phyloP scores from a whole-genome alignment of 306 rosid genomes.

The Cajanus cajan region DNA sequence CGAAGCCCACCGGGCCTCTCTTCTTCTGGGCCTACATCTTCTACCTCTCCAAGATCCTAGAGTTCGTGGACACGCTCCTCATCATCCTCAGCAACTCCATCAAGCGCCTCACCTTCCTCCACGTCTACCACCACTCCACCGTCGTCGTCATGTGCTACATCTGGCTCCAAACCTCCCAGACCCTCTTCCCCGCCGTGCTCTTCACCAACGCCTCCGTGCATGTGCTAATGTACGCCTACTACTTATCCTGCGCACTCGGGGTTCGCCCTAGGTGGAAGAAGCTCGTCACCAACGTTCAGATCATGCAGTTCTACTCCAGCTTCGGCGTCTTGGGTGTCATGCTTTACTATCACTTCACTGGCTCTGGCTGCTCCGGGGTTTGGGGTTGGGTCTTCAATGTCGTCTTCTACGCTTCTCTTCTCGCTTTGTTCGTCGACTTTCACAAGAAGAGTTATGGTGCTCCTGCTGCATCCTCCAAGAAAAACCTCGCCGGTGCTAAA shows the following conservation, averaged over 20 bases:
- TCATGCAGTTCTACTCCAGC: slow-evolving; percentile 65
- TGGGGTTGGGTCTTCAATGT: slow-evolving; percentile 78
- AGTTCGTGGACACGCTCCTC: slow-evolving; percentile 69
- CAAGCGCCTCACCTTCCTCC: slow-evolving; percentile 76
- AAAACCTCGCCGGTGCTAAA: not conserved
- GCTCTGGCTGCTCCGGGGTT: slow-evolving; percentile 67
- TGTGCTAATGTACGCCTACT: slow-evolving; percentile 80
- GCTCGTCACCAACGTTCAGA: slow-evolving; percentile 60
- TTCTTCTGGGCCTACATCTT: slow-evolving; percentile 94
- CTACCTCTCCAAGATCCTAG: slow-evolving; percentile 84
- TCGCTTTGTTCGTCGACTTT: slow-evolving; percentile 60
- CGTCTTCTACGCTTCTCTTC: slow-evolving; percentile 61
- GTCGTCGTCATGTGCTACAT: slow-evolving; percentile 71
- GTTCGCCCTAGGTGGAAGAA: slow-evolving; percentile 73
- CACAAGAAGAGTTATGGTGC: slow-evolving; percentile 53
- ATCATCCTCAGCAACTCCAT: slow-evolving; percentile 60
- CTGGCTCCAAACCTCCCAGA: slow-evolving; percentile 62
- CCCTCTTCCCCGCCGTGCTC: slow-evolving; percentile 66
- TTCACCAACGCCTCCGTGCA: slow-evolving; percentile 65
- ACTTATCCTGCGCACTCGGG: slow-evolving; percentile 62
- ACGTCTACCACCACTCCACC: slow-evolving; percentile 81
- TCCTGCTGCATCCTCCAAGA: slow-evolving; percentile 17
- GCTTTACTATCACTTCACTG: slow-evolving; percentile 53
- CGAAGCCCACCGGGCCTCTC: slow-evolving; percentile 64
- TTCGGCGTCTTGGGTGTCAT: slow-evolving; percentile 50